Evolutionary conservation across 176 grass and related monocot genomes (phyloP), one percentile per base, ranked within the genome.

Genomic region (Zoysia japonica): DNA sequence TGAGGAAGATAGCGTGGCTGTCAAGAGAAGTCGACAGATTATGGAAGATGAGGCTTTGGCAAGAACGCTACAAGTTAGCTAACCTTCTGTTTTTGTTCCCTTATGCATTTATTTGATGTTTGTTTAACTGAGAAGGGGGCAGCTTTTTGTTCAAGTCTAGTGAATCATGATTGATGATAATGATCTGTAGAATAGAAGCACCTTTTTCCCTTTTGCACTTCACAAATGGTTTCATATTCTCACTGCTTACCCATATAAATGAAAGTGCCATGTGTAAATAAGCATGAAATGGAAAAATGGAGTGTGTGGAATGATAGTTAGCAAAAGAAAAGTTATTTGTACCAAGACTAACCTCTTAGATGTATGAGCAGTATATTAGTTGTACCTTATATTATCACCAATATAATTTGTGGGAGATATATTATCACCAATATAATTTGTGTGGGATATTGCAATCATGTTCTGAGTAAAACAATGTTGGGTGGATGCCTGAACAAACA

Each of bases 11-110:
- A 78, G 3, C 74, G 51, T 48, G 12, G 56, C 59, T 72, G 12
- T 70, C 8, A 99, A 93, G 76, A 94, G 90, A 72, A 91, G 81
- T 72, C 60, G 80, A 8, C 85, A 98, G 74, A 83, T 92, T 68
- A 80, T 90, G 74, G 73, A 90, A 70, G 83, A 89, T 67, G 90
- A 94, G 91, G 75, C 78, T 82, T 78, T 90, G 78, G 90, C 86
- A 70, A 93, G 72, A 88, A 67, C 65, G 78, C 82, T 92, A 47
- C 87, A 92, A 85, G 93, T 93, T 42, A 73, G 9, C 9, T 75
- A 37, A 42, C 7, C 38, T 67, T 49, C 13, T 65, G 6, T 65
- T 67, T 37, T 28, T 57, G 12, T 47, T 55, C 2, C 43, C 11
- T 11, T 11, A 56, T 47, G 55, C 38, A 68, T 64, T 70, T n/a